Conservation (phyloP, 208 protist species). For the Phytomonas francai region DNA sequence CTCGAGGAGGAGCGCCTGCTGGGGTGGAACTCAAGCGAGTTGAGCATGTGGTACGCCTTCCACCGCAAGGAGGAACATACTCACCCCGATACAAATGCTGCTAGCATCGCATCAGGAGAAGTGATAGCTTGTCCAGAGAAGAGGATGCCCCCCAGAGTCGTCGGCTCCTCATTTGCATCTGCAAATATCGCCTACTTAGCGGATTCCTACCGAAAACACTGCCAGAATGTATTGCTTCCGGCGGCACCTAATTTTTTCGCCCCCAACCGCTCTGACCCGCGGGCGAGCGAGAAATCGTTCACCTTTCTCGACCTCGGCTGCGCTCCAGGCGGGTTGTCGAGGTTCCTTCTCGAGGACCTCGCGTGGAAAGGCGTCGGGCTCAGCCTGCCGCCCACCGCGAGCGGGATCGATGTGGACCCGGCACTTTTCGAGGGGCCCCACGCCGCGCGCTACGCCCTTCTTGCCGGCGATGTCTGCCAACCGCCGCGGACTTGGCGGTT, state of each 20-base stretch:
- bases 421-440: conserved; percentile 9
- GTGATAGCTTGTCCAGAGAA: neutral
- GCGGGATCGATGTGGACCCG: conserved; percentile 52
- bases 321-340: conserved; percentile 65
- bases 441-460: conserved; percentile 14
- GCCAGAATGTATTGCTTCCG: conserved; percentile 19
- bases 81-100: neutral
- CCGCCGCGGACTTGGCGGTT: conserved; percentile 16
- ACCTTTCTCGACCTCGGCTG: conserved; percentile 70
- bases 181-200: conserved; percentile 34
- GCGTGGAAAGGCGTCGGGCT: conserved; percentile 63
- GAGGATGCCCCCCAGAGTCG: neutral
- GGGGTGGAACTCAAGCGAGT: conserved; percentile 47
- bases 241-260: conserved; percentile 19
- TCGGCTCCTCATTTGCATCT: conserved; percentile 20
- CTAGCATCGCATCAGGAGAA: neutral
- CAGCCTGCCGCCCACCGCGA: conserved; percentile 29
- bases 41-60: conserved; percentile 57
- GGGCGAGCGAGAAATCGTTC: neutral
- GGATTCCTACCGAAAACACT: conserved; percentile 56
- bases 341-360: conserved; percentile 47
- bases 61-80: conserved; percentile 10
- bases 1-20: conserved; percentile 42
- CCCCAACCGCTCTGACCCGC: neutral
- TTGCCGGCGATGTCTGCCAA: conserved; percentile 30